A percentile compares a stretch with the other conserved stretches of the same genome.
phyloP scores from a whole-genome alignment of 139 green algal species.

The Auxenochlorella pyrenoidosa region DNA sequence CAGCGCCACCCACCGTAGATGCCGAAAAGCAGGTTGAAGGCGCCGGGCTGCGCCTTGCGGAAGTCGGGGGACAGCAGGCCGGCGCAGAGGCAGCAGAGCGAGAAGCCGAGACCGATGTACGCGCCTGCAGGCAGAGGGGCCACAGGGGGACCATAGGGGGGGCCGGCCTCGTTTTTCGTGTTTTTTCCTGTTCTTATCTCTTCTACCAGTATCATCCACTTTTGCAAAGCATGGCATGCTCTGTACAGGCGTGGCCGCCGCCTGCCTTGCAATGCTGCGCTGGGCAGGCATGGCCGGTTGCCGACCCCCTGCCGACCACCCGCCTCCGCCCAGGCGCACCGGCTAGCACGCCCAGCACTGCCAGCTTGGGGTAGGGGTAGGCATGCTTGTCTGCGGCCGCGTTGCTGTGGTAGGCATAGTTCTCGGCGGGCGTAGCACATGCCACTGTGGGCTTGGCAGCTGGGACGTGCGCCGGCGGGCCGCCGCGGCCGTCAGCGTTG shows the following conservation, averaged over 20 bases:
- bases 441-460: not conserved
- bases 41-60: not conserved
- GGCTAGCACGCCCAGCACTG: not conserved
- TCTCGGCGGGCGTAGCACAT: not conserved
- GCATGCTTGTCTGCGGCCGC: not conserved
- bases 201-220: no score
- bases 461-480: not conserved
- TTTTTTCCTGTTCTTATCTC: no score
- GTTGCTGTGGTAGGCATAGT: not conserved
- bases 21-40: conserved; percentile 26
- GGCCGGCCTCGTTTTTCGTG: no score
- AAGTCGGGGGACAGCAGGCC: conserved; percentile 6
- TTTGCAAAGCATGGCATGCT: no score
- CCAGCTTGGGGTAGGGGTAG: conserved; percentile 18
- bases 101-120: conserved; percentile 18
- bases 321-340: not conserved
- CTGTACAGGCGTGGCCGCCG: no score
- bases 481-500: not conserved
- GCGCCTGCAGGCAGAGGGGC: conserved; percentile 12
- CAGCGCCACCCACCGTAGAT: conserved; percentile 10
- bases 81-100: conserved; percentile 11
- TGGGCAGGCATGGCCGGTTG: no score
- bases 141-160: no score
- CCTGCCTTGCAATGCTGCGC: no score
- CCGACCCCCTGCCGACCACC: no score